Percentiles rank a stretch among this genome's conserved stretches.
Evolutionary conservation across 768 basidiomycete species (phyloP).

Genomic region (Psilocybe subaeruginosa): DNA sequence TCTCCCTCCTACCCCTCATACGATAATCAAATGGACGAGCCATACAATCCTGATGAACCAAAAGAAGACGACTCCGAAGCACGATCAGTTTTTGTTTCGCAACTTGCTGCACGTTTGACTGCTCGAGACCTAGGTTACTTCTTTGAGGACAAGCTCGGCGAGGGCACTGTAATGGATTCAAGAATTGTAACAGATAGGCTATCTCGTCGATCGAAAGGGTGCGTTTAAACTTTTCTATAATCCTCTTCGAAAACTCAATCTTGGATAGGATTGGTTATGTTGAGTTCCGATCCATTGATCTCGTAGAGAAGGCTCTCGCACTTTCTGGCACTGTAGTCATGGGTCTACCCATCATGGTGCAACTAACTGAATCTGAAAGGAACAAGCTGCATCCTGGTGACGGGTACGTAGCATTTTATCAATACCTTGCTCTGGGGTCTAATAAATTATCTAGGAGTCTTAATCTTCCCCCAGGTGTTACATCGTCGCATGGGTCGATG

Average conservation of each 20-base stretch:
- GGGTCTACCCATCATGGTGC: slow-evolving; percentile 97
- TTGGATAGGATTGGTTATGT: slow-evolving; percentile 90
- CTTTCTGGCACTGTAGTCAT: slow-evolving; percentile 96
- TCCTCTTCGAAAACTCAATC: slow-evolving; percentile 2
- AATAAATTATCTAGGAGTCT: slow-evolving; percentile 54
- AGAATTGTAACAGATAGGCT: slow-evolving; percentile 95
- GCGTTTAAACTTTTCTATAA: slow-evolving; percentile 24
- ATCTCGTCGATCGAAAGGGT: slow-evolving; percentile 99
- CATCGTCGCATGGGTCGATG: slow-evolving; percentile 80
- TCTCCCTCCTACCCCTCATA: slow-evolving; percentile 52
- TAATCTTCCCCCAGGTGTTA: slow-evolving; percentile 85
- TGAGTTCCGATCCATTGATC: slow-evolving; percentile 89
- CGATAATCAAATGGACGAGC: slow-evolving; percentile 65
- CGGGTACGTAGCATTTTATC: slow-evolving; percentile 53
- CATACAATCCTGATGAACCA: slow-evolving; percentile 83
- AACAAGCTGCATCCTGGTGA: slow-evolving; percentile 89
- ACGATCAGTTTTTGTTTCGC: slow-evolving; percentile 98
- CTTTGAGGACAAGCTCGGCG: slow-evolving; percentile 96
- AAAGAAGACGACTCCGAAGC: slow-evolving; percentile 97
- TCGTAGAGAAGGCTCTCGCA: slow-evolving; percentile 88
- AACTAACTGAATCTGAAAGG: slow-evolving; percentile 95
- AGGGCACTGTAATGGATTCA: slow-evolving; percentile 93
- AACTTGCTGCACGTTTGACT: slow-evolving; percentile 95
- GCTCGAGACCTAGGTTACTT: slow-evolving; percentile 98
- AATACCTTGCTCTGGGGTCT: slow-evolving; percentile 14